phyloP scores from a whole-genome alignment of 1,284 basidiomycete species.

The Puccinia polysora region DNA sequence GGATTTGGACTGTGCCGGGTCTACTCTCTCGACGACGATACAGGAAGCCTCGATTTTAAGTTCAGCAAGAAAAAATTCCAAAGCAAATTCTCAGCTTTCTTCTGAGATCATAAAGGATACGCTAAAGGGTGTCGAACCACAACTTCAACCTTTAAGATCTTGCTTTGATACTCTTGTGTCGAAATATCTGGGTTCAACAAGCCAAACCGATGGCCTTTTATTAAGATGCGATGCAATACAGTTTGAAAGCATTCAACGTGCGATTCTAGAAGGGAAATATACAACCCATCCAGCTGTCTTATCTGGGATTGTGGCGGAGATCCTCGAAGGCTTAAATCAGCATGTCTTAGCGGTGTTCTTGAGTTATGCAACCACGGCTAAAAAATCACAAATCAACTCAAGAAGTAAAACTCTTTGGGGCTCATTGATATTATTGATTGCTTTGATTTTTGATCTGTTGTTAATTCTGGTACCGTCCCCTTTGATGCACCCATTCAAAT shows the following conservation, averaged over 20 bases:
- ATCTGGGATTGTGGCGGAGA: slow-evolving; percentile 22
- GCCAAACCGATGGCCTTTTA: slow-evolving; percentile 13
- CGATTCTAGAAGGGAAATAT: slow-evolving; percentile 28
- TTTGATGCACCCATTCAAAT: background rate
- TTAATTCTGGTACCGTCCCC: slow-evolving; percentile 31
- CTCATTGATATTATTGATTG: slow-evolving; percentile 12
- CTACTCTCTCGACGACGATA: slow-evolving; percentile 17
- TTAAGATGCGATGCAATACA: slow-evolving; percentile 14
- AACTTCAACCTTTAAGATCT: slow-evolving; percentile 20
- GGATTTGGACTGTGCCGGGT: slow-evolving; percentile 15
- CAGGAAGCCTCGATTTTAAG: slow-evolving; percentile 12
- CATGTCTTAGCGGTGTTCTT: slow-evolving; percentile 31
- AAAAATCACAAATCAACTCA: background rate
- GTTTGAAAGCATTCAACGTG: slow-evolving; percentile 19
- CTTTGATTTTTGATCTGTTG: slow-evolving; percentile 13
- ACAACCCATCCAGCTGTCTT: slow-evolving; percentile 39
- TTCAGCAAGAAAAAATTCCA: slow-evolving; percentile 1
- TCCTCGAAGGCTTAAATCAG: slow-evolving; percentile 22
- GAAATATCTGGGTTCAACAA: slow-evolving; percentile 13
- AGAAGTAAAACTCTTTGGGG: slow-evolving; percentile 23
- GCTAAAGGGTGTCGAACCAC: slow-evolving; percentile 21
- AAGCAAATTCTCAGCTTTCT: slow-evolving; percentile 11
- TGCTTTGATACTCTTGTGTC: slow-evolving; percentile 8
- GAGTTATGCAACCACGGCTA: background rate
- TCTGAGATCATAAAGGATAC: background rate